Conservation (phyloP, 169 alveolate genomes). For the Plasmodium vinckei region DNA sequence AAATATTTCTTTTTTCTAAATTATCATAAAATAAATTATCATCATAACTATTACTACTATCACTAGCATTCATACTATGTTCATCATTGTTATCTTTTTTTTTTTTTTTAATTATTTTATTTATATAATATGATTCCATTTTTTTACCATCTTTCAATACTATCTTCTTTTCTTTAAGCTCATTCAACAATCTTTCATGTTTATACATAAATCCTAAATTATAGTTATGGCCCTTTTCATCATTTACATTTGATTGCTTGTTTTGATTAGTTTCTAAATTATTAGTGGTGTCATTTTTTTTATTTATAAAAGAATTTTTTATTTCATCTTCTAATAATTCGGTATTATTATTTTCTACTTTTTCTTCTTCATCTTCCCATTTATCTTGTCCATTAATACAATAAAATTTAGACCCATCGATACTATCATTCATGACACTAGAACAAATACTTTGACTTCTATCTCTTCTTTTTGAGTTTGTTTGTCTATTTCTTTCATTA, state of each 20-base stretch:
- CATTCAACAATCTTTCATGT: slow-evolving; percentile 29
- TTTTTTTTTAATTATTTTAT: slow-evolving; percentile 1
- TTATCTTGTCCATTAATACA: no score
- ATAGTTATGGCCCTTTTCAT: background rate
- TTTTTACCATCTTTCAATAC: slow-evolving; percentile 24
- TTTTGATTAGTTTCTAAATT: no score
- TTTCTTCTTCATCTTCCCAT: no score
- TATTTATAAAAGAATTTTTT: no score
- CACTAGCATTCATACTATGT: background rate
- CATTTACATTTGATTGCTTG: background rate
- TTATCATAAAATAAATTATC: slow-evolving; percentile 42
- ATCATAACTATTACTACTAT: slow-evolving; percentile 4
- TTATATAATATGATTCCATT: slow-evolving; percentile 59
- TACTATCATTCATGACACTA: no score
- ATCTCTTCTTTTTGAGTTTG: no score
- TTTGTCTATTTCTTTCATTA: no score
- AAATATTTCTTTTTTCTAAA: slow-evolving; percentile 49
- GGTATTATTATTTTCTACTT: no score
- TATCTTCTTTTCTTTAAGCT: slow-evolving; percentile 39
- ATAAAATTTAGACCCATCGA: no score
- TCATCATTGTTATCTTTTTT: background rate
- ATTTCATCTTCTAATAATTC: no score
- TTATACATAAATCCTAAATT: slow-evolving; percentile 10
- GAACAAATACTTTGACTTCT: no score
- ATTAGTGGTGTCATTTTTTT: no score